These are phyloP conservation scores for Neurospora sp. DNA, from an alignment of 2,329 filamentous ascomycete species.

Conservation along the genomic window DNA sequence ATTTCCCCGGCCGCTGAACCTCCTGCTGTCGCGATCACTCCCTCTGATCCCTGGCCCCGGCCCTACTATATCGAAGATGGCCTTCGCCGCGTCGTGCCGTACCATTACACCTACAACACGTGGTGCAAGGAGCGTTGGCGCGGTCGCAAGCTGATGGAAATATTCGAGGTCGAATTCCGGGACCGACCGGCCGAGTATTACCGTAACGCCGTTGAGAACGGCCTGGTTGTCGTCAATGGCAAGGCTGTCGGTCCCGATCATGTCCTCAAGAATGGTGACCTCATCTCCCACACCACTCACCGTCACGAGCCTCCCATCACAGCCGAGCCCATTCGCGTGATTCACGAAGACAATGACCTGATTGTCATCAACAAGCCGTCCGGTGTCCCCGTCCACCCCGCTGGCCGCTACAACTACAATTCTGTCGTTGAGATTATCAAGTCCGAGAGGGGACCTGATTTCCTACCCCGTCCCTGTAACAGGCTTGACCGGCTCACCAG, in stretches of 20 bases:
- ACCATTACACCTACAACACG: constrained; percentile 91
- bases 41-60: constrained; percentile 36
- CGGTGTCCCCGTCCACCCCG: constrained; percentile 89
- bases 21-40: constrained; percentile 21
- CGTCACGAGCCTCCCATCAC: constrained; percentile 93
- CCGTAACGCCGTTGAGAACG: constrained; percentile 68
- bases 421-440: constrained; percentile 90
- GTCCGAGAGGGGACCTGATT: constrained; percentile 51
- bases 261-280: constrained; percentile 75
- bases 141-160: constrained; percentile 67
- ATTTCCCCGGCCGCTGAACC: neutral
- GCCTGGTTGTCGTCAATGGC: constrained; percentile 72
- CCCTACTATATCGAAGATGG: constrained; percentile 81
- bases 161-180: constrained; percentile 86
- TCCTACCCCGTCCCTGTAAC: constrained; percentile 65
- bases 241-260: constrained; percentile 57
- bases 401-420: constrained; percentile 93
- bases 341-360: constrained; percentile 87
- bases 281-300: constrained; percentile 88
- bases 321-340: constrained; percentile 64
- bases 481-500: constrained; percentile 89
- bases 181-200: constrained; percentile 85
- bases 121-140: constrained; percentile 93
- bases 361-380: constrained; percentile 96
- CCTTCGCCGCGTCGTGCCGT: constrained; percentile 72